Percentiles rank a stretch among this genome's conserved stretches.
Conservation (phyloP, 2,329 filamentous ascomycete genomes). For the Dactylellina parvicollis region DNA sequence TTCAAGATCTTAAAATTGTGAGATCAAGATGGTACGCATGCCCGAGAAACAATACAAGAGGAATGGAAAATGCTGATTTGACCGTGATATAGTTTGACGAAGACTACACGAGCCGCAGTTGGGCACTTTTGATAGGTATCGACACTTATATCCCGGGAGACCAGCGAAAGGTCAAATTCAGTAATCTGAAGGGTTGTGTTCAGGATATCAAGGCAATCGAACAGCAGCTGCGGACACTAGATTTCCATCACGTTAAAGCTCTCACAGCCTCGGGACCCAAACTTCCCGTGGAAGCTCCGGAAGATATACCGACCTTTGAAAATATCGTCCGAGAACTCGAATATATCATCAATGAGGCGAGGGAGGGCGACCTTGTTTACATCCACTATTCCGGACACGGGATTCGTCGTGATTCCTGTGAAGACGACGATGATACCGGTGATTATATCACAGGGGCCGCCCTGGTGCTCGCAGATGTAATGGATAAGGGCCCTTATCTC, state of each 20-base stretch:
- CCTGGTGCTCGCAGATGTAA: conserved; percentile 27
- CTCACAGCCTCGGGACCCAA: conserved; percentile 3
- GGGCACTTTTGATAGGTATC: conserved; percentile 22
- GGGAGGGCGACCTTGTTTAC: conserved; percentile 23
- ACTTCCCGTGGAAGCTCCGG: background rate
- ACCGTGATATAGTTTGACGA: no score
- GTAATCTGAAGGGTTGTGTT: conserved; percentile 24
- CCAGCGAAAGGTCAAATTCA: conserved; percentile 2
- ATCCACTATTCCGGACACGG: conserved; percentile 10
- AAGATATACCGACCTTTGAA: background rate
- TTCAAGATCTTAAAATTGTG: no score
- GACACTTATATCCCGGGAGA: conserved; percentile 21
- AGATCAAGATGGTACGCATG: no score
- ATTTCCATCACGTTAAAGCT: background rate
- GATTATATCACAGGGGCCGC: conserved; percentile 19
- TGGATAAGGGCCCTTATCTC: conserved; percentile 15
- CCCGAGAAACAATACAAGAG: no score
- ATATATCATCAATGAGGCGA: conserved; percentile 2
- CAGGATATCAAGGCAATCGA: conserved; percentile 8
- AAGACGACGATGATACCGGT: background rate
- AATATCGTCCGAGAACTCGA: conserved; percentile 17
- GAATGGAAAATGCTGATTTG: no score
- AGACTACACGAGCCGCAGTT: background rate
- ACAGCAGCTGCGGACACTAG: background rate
- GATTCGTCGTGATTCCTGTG: conserved; percentile 5